phyloP scores from a whole-genome alignment of 192 early-diverging fungal genomes.

The Lunasporangiospora selenospora region DNA sequence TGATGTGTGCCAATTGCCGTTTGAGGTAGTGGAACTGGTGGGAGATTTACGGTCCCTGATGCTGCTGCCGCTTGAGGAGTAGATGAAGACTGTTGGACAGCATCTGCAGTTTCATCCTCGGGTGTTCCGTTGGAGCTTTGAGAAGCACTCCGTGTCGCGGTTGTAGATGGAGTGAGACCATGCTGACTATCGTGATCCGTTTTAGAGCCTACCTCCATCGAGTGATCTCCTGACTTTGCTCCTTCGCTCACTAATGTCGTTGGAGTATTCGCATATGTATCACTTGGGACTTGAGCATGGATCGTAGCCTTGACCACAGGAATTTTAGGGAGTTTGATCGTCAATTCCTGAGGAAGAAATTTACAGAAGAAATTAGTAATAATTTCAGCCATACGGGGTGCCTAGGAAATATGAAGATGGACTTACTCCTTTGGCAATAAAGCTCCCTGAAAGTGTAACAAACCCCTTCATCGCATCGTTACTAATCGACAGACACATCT shows the following conservation, averaged over 20 bases:
- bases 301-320: conserved; percentile 35
- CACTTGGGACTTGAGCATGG: conserved; percentile 18
- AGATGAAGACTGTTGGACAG: no score
- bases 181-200: no score
- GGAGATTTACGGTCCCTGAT: neutral
- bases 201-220: no score
- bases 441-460: conserved; percentile 30
- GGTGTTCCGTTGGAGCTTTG: no score
- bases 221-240: no score
- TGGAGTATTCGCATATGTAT: neutral
- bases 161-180: no score
- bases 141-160: no score
- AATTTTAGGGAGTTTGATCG: conserved; percentile 34
- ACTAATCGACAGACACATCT: conserved; percentile 3
- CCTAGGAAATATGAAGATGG: no score
- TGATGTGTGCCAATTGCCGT: conserved; percentile 15
- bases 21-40: neutral
- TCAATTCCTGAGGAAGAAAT: conserved; percentile 37
- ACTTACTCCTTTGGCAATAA: conserved; percentile 31
- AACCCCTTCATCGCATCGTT: conserved; percentile 43
- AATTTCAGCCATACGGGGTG: no score
- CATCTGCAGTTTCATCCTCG: no score
- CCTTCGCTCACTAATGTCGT: neutral
- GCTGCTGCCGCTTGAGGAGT: neutral
- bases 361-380: no score